These are phyloP conservation scores for Acanthamoeba lenticulata DNA, from an alignment of 208 protist species.

Conservation along the genomic window DNA sequence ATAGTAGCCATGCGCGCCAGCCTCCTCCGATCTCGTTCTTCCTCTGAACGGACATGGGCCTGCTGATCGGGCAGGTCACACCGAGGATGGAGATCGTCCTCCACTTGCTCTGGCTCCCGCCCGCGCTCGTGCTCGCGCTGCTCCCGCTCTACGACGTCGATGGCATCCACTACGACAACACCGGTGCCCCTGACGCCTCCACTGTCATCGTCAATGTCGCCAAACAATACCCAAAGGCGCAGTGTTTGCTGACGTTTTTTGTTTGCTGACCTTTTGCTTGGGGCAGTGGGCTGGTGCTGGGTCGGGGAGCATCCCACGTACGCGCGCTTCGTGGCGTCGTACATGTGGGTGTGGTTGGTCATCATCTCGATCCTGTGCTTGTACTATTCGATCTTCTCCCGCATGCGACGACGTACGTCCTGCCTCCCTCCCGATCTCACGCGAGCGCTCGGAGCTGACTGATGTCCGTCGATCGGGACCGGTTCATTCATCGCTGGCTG, in stretches of 20 bases:
- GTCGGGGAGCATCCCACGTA: not conserved
- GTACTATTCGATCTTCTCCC: not conserved
- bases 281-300: conserved; percentile 31
- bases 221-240: too few relatives aligned
- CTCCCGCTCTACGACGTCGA: conserved; percentile 6
- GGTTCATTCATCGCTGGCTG: too few relatives aligned
- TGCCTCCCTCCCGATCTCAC: not conserved
- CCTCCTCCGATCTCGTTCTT: too few relatives aligned
- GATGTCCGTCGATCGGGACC: too few relatives aligned
- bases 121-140: not conserved
- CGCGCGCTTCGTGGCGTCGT: conserved; percentile 13
- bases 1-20: too few relatives aligned
- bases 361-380: not conserved
- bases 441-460: not conserved
- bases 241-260: not conserved
- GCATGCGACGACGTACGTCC: not conserved
- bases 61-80: not conserved
- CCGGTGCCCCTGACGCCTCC: not conserved
- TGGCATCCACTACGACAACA: not conserved
- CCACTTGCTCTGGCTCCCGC: not conserved
- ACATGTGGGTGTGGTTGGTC: not conserved
- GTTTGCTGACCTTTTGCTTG: too few relatives aligned
- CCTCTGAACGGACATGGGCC: too few relatives aligned
- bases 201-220: not conserved
- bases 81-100: not conserved